Conservation (phyloP, 1,284 basidiomycete species). For the Naganishia cerealis region DNA sequence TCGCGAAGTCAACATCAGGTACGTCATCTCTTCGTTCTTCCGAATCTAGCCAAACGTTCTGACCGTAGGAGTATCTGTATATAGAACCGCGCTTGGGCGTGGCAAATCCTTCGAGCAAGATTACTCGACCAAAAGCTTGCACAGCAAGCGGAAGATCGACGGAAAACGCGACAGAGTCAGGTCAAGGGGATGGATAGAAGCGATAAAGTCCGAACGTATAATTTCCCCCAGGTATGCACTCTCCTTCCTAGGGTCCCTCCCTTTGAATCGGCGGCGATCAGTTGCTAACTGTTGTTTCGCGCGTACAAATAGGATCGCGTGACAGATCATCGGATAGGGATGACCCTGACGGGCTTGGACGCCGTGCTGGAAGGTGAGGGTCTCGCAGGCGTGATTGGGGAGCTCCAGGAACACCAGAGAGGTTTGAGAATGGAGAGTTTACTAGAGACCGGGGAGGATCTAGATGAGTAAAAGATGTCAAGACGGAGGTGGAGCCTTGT, state of each 20-base stretch:
- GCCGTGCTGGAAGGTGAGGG: constrained; percentile 77
- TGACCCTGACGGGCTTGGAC: constrained; percentile 71
- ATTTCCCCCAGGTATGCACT: constrained; percentile 71
- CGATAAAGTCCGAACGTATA: constrained; percentile 92
- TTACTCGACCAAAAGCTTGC: constrained; percentile 75
- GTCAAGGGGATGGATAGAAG: constrained; percentile 78
- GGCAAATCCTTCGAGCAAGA: constrained; percentile 77
- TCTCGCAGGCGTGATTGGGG: constrained; percentile 61
- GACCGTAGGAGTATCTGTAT: constrained; percentile 17
- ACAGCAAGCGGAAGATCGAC: constrained; percentile 67
- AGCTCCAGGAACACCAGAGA: constrained; percentile 66
- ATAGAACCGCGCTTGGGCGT: constrained; percentile 85
- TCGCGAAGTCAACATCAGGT: constrained; percentile 93
- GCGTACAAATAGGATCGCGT: constrained; percentile 67
- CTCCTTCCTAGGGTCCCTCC: background rate
- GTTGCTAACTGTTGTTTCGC: background rate
- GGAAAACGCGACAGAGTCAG: constrained; percentile 69
- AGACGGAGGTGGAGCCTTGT: too few relatives aligned
- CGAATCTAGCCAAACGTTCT: background rate
- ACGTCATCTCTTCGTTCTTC: constrained; percentile 33
- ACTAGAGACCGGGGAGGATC: constrained; percentile 56
- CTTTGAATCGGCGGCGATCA: background rate
- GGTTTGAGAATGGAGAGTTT: constrained; percentile 69
- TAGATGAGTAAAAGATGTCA: constrained; percentile 42
- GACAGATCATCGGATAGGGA: constrained; percentile 83